Base-by-base conservation (phyloP, 75 land plant genomes). In the Larix kaempferi region DNA sequence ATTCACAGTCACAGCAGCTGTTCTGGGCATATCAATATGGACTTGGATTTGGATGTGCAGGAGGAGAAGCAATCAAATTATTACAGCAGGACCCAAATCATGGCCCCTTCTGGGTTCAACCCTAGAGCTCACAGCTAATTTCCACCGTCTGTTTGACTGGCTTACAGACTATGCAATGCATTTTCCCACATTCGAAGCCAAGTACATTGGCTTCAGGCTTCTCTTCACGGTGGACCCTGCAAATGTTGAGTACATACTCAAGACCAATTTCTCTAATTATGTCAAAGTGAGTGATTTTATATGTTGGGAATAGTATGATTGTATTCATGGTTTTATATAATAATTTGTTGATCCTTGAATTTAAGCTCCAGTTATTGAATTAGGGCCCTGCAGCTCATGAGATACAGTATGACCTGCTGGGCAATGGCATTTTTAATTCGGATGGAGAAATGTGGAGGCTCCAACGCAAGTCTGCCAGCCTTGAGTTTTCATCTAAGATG, bases 381-480 rank as follows among this genome's bases (percentile, higher is more conserved):
- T 4, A 67, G 71, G 71, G 71, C 4, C 6, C 44, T 67, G 71
- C 22, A 6, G 49, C 71, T 67, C 71, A 67, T 21, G 71, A 67
- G 49, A 37, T 67, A 35, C 71, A 67, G 19, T 74, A 57, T 57
- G 85, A 83, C 22, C 64, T 83, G 13, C 29, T 84, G 33, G 86
- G 86, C 7, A 15, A 77, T 33, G 86, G 86, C 19, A 84, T 84
- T n/a, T 84, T 84, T 11, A 75, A 71, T 54, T 17, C 56, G 41
- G 85, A 84, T 54, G 86, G 86, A 5, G 57, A 82, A 17, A 26
- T 78, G 35, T 84, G 86, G 86, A 77, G 27, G 19, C 65, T 55
- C 27, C 86, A 84, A 19, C 74, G 86, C 57, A 84, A 84, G 54
- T 76, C 78, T 35, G 86, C 86, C 5, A 84, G 80, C 21, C 27